Base-by-base conservation (phyloP, 2,329 filamentous ascomycete species). In the Passalora sequoiae region DNA sequence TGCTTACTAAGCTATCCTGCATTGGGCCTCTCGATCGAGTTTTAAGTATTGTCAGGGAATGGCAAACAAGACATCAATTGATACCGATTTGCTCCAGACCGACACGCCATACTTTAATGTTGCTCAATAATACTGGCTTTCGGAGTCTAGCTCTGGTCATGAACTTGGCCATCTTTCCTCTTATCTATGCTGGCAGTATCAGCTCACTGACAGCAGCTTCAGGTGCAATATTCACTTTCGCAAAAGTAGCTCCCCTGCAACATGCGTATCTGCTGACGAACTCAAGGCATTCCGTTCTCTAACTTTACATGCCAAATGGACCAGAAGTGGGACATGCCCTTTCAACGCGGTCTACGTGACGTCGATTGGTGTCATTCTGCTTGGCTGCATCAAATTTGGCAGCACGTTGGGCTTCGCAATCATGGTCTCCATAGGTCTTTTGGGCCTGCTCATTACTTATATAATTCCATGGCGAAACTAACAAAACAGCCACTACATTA, bases 401-500 rank as follows among this genome's bases (percentile, higher is more conserved):
- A 25, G 21, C 13, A 24, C 36, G 8, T 16, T 38, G 4, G 21
- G 12, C 12, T 27, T 27, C 36, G 17, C 22, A 20, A 38, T 38
- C 10, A 38, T 38, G 12, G 16, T 28, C 10, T 38, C 36, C 10
- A 9, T 38, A 15, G 36, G 21, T 17, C n/a, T 38, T 12, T 24
- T 38, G n/a, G 36, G 17, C 12, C 9, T 38, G 2, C 36, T 25
- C n/a, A 38, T n/a, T 17, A 46, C 46, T n/a, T 50, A 50, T 22
- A n/a, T 38, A 12, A 27, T 47, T 27, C 48, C 21, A 27, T 33
- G 30, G 40, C 42, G 15, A 38, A 44, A 8, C 10, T 42, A 9
- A 37, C 30, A 7, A 33, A 36, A 22, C 33, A 47, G 33, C 48
- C 47, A 15, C 24, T 51, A 17, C 45, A 44, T 6, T 35, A 33